These are phyloP conservation scores for Endoconidiophora polonica DNA, from an alignment of 2,329 filamentous ascomycete species.

Conservation along the genomic window DNA sequence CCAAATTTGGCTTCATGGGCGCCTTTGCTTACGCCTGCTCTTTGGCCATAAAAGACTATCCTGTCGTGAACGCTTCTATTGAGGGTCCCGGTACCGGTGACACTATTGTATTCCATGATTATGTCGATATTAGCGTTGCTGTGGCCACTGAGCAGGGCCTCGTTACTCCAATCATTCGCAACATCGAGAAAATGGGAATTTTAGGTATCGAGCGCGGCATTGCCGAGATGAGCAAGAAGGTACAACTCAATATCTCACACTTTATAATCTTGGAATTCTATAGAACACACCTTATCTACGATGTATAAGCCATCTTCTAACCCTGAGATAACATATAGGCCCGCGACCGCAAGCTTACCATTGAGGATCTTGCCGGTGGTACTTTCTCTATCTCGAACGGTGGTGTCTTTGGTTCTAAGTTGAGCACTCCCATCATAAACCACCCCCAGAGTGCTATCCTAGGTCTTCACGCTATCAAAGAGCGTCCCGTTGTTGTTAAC, in stretches of 20 bases:
- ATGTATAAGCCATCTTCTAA: constrained; percentile 9
- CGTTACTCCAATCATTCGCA: constrained; percentile 90
- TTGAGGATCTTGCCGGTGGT: constrained; percentile 97
- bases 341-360: constrained; percentile 87
- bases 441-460: constrained; percentile 83
- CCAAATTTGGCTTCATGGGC: constrained; percentile 99
- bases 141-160: constrained; percentile 96
- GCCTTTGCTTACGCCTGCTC: constrained; percentile 84
- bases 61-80: constrained; percentile 88
- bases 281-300: constrained; percentile 1
- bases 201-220: constrained; percentile 81
- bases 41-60: constrained; percentile 88
- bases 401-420: constrained; percentile 89
- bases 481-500: constrained; percentile 74
- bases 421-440: constrained; percentile 98
- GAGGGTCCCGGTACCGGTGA: constrained; percentile 90
- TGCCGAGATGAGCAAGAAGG: constrained; percentile 91
- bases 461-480: constrained; percentile 92
- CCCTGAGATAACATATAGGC: constrained; percentile 36
- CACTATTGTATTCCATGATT: constrained; percentile 95
- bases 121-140: constrained; percentile 93
- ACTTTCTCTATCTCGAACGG: constrained; percentile 98
- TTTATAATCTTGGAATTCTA: not conserved
- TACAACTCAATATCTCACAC: constrained; percentile 21
- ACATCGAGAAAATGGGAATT: constrained; percentile 76